These are phyloP conservation scores for Diaporthe vaccinii DNA, from an alignment of 2,329 filamentous ascomycete genomes.

Conservation along the genomic window DNA sequence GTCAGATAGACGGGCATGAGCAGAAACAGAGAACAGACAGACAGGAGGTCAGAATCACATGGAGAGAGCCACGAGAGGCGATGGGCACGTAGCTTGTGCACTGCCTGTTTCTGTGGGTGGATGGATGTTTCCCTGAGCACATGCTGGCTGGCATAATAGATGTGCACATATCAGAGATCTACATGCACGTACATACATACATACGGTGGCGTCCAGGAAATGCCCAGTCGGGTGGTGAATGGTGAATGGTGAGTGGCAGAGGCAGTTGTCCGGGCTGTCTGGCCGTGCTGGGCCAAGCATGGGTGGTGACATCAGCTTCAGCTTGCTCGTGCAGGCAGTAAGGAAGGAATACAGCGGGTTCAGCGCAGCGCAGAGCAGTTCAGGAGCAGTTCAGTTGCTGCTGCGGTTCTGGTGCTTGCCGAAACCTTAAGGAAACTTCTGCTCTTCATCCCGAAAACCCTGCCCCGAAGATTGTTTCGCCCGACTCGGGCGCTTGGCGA, in stretches of 20 bases:
- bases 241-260: not conserved
- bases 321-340: not conserved
- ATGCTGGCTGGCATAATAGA: not conserved
- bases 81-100: not conserved
- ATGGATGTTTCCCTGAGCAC: slow-evolving; percentile 14
- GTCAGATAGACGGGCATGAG: not conserved
- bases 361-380: not conserved
- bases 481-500: slow-evolving; percentile 29
- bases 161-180: slow-evolving; percentile 5
- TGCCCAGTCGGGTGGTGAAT: not conserved
- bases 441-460: slow-evolving; percentile 7
- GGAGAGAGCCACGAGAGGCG: not conserved
- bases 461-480: slow-evolving; percentile 31
- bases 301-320: slow-evolving; percentile 13
- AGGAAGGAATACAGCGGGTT: not conserved
- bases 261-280: not conserved
- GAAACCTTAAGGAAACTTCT: slow-evolving; percentile 33
- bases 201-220: not conserved
- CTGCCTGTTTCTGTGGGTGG: slow-evolving; percentile 19
- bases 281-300: not conserved
- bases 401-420: slow-evolving; percentile 27
- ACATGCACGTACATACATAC: not conserved
- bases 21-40: not conserved
- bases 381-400: too few relatives aligned
- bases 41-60: not conserved